These are phyloP conservation scores for Phialophora tarda DNA, from an alignment of 2,329 filamentous ascomycete species.

Conservation along the genomic window DNA sequence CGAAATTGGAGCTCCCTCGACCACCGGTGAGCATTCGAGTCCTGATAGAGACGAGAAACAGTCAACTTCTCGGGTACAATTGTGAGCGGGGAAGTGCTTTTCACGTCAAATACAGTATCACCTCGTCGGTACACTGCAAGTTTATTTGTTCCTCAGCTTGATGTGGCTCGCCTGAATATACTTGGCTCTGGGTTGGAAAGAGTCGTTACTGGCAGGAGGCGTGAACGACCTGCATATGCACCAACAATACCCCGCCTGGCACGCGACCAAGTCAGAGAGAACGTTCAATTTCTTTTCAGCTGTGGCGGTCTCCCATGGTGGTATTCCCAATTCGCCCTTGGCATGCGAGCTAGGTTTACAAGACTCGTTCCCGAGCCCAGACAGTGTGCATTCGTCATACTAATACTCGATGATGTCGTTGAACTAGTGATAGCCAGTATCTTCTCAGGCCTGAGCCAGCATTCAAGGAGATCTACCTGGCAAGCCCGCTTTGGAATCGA, in stretches of 20 bases:
- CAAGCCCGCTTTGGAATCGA: background rate
- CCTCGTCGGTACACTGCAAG: background rate
- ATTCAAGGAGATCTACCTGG: background rate
- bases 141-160: background rate
- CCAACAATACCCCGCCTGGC: background rate
- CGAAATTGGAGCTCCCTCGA: background rate
- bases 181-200: background rate
- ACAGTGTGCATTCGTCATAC: background rate
- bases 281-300: background rate
- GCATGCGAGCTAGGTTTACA: background rate
- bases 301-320: background rate
- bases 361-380: background rate
- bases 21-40: background rate
- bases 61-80: background rate
- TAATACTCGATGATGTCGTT: background rate
- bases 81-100: background rate
- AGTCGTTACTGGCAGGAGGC: background rate
- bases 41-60: background rate
- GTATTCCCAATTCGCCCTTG: background rate
- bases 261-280: background rate
- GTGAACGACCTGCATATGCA: background rate
- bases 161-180: background rate
- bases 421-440: background rate
- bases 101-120: background rate
- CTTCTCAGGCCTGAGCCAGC: background rate